Conservation (phyloP, 192 early-diverging fungal genomes). For the Thamnidium elegans region DNA sequence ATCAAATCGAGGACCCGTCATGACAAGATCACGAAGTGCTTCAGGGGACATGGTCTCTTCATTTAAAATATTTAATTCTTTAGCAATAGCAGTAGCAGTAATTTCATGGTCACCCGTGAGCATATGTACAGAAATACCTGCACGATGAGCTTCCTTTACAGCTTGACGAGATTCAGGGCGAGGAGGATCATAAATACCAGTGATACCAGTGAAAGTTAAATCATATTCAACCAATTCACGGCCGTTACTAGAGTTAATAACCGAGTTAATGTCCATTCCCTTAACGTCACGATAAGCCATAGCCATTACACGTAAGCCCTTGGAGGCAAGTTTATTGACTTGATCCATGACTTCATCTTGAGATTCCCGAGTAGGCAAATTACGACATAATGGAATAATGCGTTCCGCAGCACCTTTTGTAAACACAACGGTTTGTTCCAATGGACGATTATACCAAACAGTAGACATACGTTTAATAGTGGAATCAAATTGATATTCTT, state of each 20-base stretch:
- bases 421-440: conserved; percentile 48
- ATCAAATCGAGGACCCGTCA: conserved; percentile 88
- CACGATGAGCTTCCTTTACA: conserved; percentile 74
- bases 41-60: conserved; percentile 36
- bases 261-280: not conserved
- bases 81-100: conserved; percentile 88
- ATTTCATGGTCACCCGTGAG: conserved; percentile 91
- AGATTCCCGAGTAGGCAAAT: conserved; percentile 31
- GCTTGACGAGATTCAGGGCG: conserved; percentile 62
- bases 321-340: conserved; percentile 66
- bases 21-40: conserved; percentile 50
- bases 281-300: conserved; percentile 62
- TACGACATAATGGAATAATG: conserved; percentile 66
- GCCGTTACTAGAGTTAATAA: not conserved
- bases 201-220: conserved; percentile 79
- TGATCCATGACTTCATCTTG: conserved; percentile 48
- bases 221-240: conserved; percentile 62
- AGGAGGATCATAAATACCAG: conserved; percentile 92
- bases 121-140: conserved; percentile 94
- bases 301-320: conserved; percentile 83
- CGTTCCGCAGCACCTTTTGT: conserved; percentile 92
- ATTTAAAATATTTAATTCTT: conserved; percentile 74
- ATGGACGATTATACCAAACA: conserved; percentile 44
- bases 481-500: conserved; percentile 72
- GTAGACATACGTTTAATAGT: conserved; percentile 89